phyloP scores from a whole-genome alignment of 2,329 filamentous ascomycete genomes.

The Colletotrichum costaricense region DNA sequence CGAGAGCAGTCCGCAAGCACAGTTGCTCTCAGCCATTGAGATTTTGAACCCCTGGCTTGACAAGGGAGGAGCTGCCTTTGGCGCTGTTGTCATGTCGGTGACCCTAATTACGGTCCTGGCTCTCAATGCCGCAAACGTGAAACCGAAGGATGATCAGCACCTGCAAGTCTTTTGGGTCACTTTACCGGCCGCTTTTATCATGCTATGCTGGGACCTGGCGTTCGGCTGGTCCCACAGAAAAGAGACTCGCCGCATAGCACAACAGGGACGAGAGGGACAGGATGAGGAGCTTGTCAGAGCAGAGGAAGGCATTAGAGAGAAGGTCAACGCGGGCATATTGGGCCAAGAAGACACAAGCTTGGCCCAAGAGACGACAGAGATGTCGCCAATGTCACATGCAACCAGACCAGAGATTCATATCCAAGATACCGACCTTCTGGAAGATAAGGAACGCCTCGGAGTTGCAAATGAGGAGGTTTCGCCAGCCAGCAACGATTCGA shows the following conservation, averaged over 20 bases:
- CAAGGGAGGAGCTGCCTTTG: conserved; percentile 72
- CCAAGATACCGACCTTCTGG: background rate
- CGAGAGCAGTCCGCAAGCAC: conserved; percentile 18
- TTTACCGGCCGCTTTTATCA: conserved; percentile 73
- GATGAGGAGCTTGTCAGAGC: background rate
- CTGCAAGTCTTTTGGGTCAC: conserved; percentile 75
- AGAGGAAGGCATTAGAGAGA: background rate
- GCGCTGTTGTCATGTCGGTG: conserved; percentile 72
- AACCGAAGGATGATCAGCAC: conserved; percentile 52
- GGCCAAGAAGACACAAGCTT: background rate
- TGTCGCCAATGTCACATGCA: background rate
- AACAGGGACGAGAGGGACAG: conserved; percentile 55
- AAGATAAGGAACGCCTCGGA: background rate
- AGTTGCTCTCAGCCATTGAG: conserved; percentile 50
- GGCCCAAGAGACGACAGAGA: background rate
- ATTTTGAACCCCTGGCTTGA: conserved; percentile 82
- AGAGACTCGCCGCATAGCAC: conserved; percentile 72
- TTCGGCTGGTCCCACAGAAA: conserved; percentile 73
- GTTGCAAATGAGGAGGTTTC: background rate
- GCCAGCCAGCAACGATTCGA: background rate
- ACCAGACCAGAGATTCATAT: conserved; percentile 7
- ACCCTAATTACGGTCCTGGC: conserved; percentile 75
- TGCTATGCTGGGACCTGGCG: conserved; percentile 75
- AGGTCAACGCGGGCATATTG: background rate
- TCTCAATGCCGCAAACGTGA: conserved; percentile 70